Conservation (phyloP, 352 stramenopile species). For the Pythium inflatum region DNA sequence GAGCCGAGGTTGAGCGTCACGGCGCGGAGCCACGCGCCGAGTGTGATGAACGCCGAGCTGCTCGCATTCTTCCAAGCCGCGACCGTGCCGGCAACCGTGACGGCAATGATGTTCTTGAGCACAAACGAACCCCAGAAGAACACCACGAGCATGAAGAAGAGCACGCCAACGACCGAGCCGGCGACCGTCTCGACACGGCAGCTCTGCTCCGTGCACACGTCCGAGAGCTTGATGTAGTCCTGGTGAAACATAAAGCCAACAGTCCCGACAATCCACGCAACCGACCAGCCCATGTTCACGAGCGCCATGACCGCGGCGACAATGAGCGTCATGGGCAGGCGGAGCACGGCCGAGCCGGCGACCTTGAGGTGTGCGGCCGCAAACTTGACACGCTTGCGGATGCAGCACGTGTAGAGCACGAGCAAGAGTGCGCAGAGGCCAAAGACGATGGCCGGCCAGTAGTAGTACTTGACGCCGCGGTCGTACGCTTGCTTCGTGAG, state of each 20-base stretch:
- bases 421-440: slow-evolving; percentile 40
- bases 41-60: slow-evolving; percentile 72
- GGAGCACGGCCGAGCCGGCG: slow-evolving; percentile 85
- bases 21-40: slow-evolving; percentile 77
- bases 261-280: slow-evolving; percentile 85
- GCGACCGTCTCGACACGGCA: slow-evolving; percentile 51
- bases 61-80: slow-evolving; percentile 88
- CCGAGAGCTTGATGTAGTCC: slow-evolving; percentile 64
- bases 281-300: slow-evolving; percentile 84
- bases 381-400: slow-evolving; percentile 91
- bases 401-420: slow-evolving; percentile 66
- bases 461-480: slow-evolving; percentile 60
- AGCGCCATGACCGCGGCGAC: slow-evolving; percentile 84
- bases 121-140: slow-evolving; percentile 93
- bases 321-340: slow-evolving; percentile 81
- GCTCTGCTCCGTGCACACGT: slow-evolving; percentile 47
- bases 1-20: slow-evolving; percentile 90
- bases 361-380: slow-evolving; percentile 90
- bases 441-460: slow-evolving; percentile 56
- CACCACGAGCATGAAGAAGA: slow-evolving; percentile 90
- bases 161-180: slow-evolving; percentile 61
- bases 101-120: slow-evolving; percentile 88
- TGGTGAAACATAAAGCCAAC: slow-evolving; percentile 84
- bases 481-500: slow-evolving; percentile 74
- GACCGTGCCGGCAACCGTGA: slow-evolving; percentile 89